Base-by-base conservation (phyloP, 495 filamentous ascomycete species). In the Tuber microsphaerosporum region DNA sequence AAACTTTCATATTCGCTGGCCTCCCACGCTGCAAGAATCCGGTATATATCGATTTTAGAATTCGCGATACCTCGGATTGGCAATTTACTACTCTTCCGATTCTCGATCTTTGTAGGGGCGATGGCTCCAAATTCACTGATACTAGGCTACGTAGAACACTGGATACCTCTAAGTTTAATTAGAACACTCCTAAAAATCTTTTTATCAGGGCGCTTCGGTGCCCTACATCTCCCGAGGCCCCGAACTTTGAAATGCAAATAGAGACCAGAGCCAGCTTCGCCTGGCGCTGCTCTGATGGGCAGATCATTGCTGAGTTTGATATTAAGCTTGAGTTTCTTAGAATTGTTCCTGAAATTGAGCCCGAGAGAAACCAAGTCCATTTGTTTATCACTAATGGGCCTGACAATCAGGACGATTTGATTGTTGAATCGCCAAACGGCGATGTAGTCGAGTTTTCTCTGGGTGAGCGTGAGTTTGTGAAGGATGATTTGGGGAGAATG, bases 1-100 rank as follows among this genome's bases (percentile, higher is more conserved):
- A 70, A 39, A 82, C 80, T 34, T 82, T 82, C 48, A 75, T 81
- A 65, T 81, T 81, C 48, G 76, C 80, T 70, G 79, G 79, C 22
- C 61, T 82, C 42, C 80, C 80, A 16, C 74, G 65, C 41, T 82
- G 79, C 39, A 37, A 56, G 51, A 81, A 76, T 22, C 76, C 74
- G 39, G 79, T 74, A 22, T 79, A 79, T 72, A 74, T 82, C 37
- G 72, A 81, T 43, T 82, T 82, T 45, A 51, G 31, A 22, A 75
- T 82, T 20, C 43, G 71, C 6, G 79, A 76, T 61, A 74, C 70
- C 44, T 72, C 76, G 16, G 46, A 76, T 46, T 82, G 80, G 80
- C 75, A 74, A 71, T 82, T 82, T 56, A 71, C 78, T 39, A 77
- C 76, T 22, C 73, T 46, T 56, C 77, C 76, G 39, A 19, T 12